Evolutionary conservation across 192 early-diverging fungal species (phyloP).

Genomic region (Oehlia diaphana): DNA sequence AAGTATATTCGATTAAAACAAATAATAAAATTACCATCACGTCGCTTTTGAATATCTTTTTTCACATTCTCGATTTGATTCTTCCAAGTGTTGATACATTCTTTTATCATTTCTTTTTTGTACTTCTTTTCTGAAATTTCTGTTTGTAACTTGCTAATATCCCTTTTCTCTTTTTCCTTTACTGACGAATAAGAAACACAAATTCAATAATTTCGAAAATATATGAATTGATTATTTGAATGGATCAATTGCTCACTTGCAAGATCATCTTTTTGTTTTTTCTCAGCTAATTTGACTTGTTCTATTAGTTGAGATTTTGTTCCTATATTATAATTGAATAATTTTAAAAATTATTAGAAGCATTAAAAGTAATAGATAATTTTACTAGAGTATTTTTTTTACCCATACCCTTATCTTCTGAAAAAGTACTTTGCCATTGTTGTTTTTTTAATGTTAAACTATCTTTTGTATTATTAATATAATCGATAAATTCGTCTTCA

Average conservation of each 20-base stretch:
- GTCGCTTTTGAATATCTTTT: conserved; percentile 12
- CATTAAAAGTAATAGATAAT: neutral
- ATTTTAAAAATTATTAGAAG: neutral
- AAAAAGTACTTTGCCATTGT: conserved; percentile 15
- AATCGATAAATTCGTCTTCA: neutral
- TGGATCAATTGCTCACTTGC: neutral
- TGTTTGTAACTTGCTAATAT: neutral
- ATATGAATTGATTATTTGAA: neutral
- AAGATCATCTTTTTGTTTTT: neutral
- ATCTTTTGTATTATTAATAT: neutral
- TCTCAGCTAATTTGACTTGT: conserved; percentile 11
- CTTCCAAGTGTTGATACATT: neutral
- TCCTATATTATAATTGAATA: neutral
- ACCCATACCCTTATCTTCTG: neutral
- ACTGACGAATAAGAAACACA: neutral
- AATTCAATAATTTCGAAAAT: neutral
- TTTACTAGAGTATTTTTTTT: neutral
- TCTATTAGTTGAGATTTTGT: neutral
- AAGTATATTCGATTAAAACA: neutral
- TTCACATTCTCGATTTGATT: conserved; percentile 1
- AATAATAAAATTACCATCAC: neutral
- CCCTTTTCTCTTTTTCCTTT: conserved; percentile 9
- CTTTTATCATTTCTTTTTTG: neutral
- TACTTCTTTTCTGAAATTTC: neutral
- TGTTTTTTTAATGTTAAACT: conserved; percentile 9